Evolutionary conservation across 2,329 filamentous ascomycete genomes (phyloP).

Genomic region (Pseudogymnoascus sp.): DNA sequence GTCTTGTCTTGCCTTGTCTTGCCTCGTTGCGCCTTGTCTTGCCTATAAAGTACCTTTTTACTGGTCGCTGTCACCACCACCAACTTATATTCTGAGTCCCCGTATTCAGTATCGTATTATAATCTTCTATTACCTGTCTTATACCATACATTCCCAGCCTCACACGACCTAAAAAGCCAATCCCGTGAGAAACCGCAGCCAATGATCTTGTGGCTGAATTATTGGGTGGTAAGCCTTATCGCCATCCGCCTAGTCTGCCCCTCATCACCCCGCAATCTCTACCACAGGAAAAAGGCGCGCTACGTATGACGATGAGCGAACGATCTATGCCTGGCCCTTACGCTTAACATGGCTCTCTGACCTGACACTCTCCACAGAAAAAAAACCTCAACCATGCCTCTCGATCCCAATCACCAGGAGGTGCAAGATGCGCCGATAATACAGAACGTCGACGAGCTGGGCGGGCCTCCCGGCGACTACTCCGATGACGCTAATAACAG

Average conservation of each 20-base stretch:
- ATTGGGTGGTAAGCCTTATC: constrained; percentile 10
- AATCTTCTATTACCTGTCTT: background rate
- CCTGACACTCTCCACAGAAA: constrained; percentile 7
- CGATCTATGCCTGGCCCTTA: constrained; percentile 1
- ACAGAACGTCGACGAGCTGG: background rate
- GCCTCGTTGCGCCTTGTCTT: background rate
- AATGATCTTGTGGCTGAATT: background rate
- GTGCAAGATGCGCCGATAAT: constrained; percentile 4
- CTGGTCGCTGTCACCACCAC: background rate
- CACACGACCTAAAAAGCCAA: too few species aligned
- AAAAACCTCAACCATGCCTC: constrained; percentile 4
- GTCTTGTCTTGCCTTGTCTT: background rate
- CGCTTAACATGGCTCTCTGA: constrained; percentile 8
- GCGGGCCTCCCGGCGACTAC: background rate
- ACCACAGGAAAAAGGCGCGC: background rate
- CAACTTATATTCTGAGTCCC: background rate
- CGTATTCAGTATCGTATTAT: background rate
- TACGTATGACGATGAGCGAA: constrained; percentile 9
- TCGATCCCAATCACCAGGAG: background rate
- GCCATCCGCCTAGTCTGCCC: background rate
- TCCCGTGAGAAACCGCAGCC: background rate
- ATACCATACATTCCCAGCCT: background rate
- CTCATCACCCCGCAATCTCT: constrained; percentile 7
- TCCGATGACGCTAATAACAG: background rate
- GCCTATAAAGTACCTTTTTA: background rate